Percentiles rank a stretch among this genome's conserved stretches.
phyloP scores from a whole-genome alignment of 2,329 filamentous ascomycete species.

The Chaetomium strumarium region DNA sequence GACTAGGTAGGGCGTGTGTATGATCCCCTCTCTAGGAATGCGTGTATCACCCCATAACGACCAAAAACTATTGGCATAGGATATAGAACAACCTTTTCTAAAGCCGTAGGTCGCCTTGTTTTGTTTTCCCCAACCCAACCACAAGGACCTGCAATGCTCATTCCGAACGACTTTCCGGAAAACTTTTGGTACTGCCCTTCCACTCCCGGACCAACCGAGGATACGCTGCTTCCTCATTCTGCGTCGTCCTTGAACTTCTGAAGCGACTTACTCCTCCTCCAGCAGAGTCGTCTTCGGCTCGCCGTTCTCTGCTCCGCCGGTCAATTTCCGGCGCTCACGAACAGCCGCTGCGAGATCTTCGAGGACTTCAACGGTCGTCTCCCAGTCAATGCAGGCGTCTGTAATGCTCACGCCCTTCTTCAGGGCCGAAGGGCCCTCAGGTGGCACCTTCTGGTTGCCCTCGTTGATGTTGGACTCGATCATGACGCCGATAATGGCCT shows the following conservation, averaged over 20 bases:
- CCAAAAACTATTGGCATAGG: neutral
- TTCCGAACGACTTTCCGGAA: too few relatives aligned
- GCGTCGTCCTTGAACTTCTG: too few relatives aligned
- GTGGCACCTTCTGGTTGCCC: conserved; percentile 78
- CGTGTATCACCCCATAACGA: neutral
- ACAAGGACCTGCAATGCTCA: neutral
- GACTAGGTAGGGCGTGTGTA: too few relatives aligned
- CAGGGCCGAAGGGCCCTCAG: conserved; percentile 69
- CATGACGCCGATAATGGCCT: conserved; percentile 91
- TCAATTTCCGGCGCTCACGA: conserved; percentile 60
- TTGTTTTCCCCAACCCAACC: conserved; percentile 1
- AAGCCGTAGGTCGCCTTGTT: too few relatives aligned
- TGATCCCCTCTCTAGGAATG: too few relatives aligned
- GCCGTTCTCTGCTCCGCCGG: conserved; percentile 32
- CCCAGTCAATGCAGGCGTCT: conserved; percentile 94
- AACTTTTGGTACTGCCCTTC: too few relatives aligned
- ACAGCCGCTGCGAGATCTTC: conserved; percentile 84
- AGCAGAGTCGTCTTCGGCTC: conserved; percentile 40
- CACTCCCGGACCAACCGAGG: too few relatives aligned
- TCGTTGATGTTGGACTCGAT: conserved; percentile 98
- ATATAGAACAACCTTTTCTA: neutral
- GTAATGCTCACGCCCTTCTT: conserved; percentile 93
- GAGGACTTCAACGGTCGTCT: conserved; percentile 71
- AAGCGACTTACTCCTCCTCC: conserved; percentile 46
- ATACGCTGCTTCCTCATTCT: too few relatives aligned